These are phyloP conservation scores for Erodium chrysanthum DNA, from an alignment of 441 rosid species.

Conservation along the genomic window DNA sequence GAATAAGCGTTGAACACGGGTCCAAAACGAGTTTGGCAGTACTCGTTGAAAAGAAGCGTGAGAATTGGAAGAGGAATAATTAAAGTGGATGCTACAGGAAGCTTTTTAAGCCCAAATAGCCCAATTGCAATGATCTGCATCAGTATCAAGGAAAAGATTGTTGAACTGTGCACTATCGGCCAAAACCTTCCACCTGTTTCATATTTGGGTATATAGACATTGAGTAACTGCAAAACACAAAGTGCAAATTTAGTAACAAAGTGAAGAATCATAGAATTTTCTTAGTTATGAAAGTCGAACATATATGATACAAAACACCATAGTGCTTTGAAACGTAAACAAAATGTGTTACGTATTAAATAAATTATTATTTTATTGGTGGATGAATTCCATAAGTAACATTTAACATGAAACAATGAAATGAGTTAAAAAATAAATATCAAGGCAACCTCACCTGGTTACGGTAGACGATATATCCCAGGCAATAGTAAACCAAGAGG, in stretches of 20 bases:
- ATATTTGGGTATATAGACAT: conserved; percentile 69
- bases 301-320: background rate
- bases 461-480: conserved; percentile 67
- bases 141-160: conserved; percentile 76
- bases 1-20: conserved; percentile 67
- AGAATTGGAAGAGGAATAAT: conserved; percentile 63
- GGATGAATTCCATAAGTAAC: background rate
- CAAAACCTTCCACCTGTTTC: conserved; percentile 87
- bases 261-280: background rate
- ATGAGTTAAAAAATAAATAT: background rate
- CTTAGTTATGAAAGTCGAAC: background rate
- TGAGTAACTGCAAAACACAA: conserved; percentile 52
- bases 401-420: background rate
- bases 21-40: conserved; percentile 83
- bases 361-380: no score
- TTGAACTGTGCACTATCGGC: conserved; percentile 83
- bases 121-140: conserved; percentile 91
- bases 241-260: conserved; percentile 8
- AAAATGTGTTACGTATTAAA: no score
- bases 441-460: conserved; percentile 52
- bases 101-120: conserved; percentile 63
- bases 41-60: conserved; percentile 85
- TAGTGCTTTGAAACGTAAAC: background rate
- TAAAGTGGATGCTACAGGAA: conserved; percentile 53
- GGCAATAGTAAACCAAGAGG: conserved; percentile 66